Evolutionary conservation across 1,284 basidiomycete genomes (phyloP), one percentile per base, ranked within the genome.

Genomic region (Mycena sp.): DNA sequence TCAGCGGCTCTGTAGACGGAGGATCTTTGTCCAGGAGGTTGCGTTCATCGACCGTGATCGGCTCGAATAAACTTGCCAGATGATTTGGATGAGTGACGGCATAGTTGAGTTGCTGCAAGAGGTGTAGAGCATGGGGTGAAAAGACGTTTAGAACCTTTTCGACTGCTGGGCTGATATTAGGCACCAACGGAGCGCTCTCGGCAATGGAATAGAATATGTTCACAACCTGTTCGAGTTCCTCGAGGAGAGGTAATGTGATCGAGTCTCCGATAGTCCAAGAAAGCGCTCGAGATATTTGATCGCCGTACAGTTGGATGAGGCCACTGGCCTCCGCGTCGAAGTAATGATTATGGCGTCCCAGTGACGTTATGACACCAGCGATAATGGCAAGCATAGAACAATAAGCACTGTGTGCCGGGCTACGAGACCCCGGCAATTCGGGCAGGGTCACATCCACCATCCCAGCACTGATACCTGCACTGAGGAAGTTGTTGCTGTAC

Each of bases 11-110:
- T 25, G 85, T 78, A 44, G 85, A 79, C 38, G 70, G 43, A 32
- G 78, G 72, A 44, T 88, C 88, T 59, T 87, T 86, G 73, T 94
- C 94, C 46, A 89, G 78, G 65, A 84, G 83, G 0, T 77, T 73
- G 40, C 88, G 83, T 67, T 96, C 94, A n/a, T 92, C 91, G 2
- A 83, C 74, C 0, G 90, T 90, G n/a, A 92, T 81, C 3, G 93
- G 90, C 64, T 96, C 93, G 64, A 97, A 82, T 40, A 95, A 80
- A 61, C 88, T 90, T 0, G 89, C 87, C 21, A 98, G 85, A 69
- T 94, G 91, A 70, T 95, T 92, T 7, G 96, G 95, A 77, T 98
- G 96, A 1, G 93, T 91, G 55, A 97, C 82, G 0, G 94, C 92
- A 70, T 96, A 95, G 73, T 95, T 95, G 60, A 97, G 77, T 64